Conservation (phyloP, 805 yeast genomes). For the Wickerhamiella cacticola region DNA sequence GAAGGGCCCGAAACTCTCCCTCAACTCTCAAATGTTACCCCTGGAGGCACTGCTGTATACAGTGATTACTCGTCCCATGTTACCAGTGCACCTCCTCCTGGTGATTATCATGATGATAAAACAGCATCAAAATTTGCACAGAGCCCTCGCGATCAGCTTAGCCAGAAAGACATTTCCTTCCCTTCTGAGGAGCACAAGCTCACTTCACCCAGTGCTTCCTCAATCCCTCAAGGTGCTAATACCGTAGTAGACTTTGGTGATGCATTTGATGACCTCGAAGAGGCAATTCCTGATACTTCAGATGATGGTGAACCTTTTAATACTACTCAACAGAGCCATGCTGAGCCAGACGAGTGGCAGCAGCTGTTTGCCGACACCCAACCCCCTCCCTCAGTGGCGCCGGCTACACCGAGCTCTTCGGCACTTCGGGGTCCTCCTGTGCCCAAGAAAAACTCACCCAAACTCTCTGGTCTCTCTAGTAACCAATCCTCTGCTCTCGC, state of each 20-base stretch:
- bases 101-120: not conserved
- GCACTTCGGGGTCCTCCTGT: not conserved
- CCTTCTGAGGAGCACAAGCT: not conserved
- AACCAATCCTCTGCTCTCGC: constrained; percentile 44
- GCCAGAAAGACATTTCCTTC: too few relatives aligned
- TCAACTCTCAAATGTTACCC: not conserved
- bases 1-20: constrained; percentile 23
- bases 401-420: not conserved
- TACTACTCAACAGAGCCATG: constrained; percentile 12
- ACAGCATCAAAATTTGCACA: too few relatives aligned
- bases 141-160: too few relatives aligned
- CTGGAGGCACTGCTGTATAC: constrained; percentile 3
- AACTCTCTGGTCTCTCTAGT: not conserved
- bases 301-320: not conserved
- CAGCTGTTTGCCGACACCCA: constrained; percentile 65
- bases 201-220: not conserved
- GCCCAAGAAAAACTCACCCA: not conserved
- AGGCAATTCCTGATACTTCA: constrained; percentile 28
- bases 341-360: constrained; percentile 75
- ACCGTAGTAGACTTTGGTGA: constrained; percentile 25
- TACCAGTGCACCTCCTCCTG: not conserved
- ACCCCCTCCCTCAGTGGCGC: not conserved
- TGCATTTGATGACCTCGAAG: constrained; percentile 30
- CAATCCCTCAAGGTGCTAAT: constrained; percentile 15
- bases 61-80: not conserved